These are phyloP conservation scores for Scheffersomyces spartinae DNA, from an alignment of 805 yeast species.

Conservation along the genomic window DNA sequence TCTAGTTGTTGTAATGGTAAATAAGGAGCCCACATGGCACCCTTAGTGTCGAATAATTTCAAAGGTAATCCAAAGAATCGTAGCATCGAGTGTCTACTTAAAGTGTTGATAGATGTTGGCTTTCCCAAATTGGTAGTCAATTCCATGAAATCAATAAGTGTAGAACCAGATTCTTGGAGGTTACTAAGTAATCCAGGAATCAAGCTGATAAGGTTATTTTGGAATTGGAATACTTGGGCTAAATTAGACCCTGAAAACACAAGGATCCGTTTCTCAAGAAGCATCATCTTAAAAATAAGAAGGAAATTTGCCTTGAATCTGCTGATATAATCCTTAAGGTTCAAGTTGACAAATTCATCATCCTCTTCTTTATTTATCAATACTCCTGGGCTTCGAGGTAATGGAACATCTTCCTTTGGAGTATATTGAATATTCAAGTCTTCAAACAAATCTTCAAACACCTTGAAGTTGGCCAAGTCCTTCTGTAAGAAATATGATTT, in stretches of 20 bases:
- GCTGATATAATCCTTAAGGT: constrained; percentile 51
- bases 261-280: constrained; percentile 64
- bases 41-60: constrained; percentile 66
- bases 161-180: constrained; percentile 72
- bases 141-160: constrained; percentile 42
- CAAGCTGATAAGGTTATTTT: constrained; percentile 72
- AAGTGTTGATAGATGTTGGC: constrained; percentile 61
- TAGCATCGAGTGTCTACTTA: constrained; percentile 67
- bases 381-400: constrained; percentile 4
- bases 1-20: constrained; percentile 88
- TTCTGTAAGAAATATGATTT: constrained; percentile 75
- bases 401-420: constrained; percentile 16
- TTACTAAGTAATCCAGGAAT: constrained; percentile 71
- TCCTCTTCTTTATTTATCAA: constrained; percentile 10
- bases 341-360: constrained; percentile 43
- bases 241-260: constrained; percentile 69
- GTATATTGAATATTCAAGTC: constrained; percentile 40
- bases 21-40: constrained; percentile 86
- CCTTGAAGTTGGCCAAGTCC: constrained; percentile 57
- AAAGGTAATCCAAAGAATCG: constrained; percentile 81
- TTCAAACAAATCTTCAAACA: constrained; percentile 60
- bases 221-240: constrained; percentile 69
- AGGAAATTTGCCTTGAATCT: constrained; percentile 49
- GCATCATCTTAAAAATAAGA: constrained; percentile 60
- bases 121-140: constrained; percentile 39